phyloP scores from a whole-genome alignment of 345 rosid genomes.

The Eucalyptus cloeziana region DNA sequence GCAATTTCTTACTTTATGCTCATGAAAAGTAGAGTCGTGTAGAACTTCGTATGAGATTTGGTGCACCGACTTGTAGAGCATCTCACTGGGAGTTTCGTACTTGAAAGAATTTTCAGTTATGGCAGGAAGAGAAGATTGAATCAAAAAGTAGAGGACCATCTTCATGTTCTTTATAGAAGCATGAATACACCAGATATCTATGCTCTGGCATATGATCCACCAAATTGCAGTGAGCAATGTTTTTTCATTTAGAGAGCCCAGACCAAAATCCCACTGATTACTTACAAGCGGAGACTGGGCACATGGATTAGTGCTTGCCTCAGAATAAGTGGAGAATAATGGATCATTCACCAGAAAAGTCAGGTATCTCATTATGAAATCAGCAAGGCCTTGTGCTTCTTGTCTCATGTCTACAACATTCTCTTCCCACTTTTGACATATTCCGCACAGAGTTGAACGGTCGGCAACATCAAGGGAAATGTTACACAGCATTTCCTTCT shows the following conservation, averaged over 20 bases:
- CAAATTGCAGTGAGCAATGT: conserved; percentile 59
- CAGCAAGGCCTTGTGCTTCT: conserved; percentile 69
- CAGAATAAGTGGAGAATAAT: conserved; percentile 4
- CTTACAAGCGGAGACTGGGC: conserved; percentile 9
- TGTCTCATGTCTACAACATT: conserved; percentile 28
- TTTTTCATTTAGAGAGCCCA: conserved; percentile 40
- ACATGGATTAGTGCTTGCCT: background rate
- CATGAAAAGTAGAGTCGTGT: conserved; percentile 46
- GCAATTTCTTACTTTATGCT: conserved; percentile 47
- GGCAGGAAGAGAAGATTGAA: conserved; percentile 33
- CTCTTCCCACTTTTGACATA: conserved; percentile 28
- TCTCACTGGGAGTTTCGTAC: conserved; percentile 10
- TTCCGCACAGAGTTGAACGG: conserved; percentile 6
- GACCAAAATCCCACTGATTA: conserved; percentile 35
- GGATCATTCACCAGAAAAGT: conserved; percentile 14
- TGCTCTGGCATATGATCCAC: conserved; percentile 65
- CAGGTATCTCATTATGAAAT: conserved; percentile 38
- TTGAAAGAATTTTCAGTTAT: conserved; percentile 6
- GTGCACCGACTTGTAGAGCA: conserved; percentile 19
- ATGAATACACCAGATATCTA: conserved; percentile 70
- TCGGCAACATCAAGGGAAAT: conserved; percentile 25
- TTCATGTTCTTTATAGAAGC: conserved; percentile 50
- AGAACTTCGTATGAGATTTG: conserved; percentile 60
- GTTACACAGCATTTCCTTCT: conserved; percentile 17
- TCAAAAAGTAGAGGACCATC: conserved; percentile 46